Base-by-base conservation (phyloP, 495 filamentous ascomycete genomes). In the Podospora comata region DNA sequence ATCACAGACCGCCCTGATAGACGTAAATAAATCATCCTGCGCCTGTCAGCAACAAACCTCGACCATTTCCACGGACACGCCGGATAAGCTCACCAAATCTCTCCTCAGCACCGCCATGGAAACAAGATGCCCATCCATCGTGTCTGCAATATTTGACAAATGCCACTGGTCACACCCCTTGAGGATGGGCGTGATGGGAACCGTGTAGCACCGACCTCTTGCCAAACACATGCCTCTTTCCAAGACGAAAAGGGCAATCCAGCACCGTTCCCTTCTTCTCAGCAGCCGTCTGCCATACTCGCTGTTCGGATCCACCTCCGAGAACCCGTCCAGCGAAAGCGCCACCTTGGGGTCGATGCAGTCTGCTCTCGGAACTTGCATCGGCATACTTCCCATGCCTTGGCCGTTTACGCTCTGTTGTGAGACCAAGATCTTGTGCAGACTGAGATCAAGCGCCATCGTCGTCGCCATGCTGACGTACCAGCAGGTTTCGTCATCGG, bases 211-310 rank as follows among this genome's bases (percentile, higher is more conserved):
- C 76, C 89, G 81, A 28, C 89, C 89, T 61, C 89, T 84, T 0
- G 89, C 89, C 54, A 92, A 76, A 66, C 89, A 91, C 67, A 91
- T 88, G 26, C 30, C 70, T 75, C 89, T 80, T 67, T 92, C 89
- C n/a, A 92, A 83, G 16, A 91, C 88, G 73, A 89, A 92, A 16
- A 92, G 76, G 1, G 89, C 85, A 66, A 92, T 83, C 88, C 89
- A 92, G 16, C 86, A 84, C 66, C 89, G 82, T 75, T 92, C 89
- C 54, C 89, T 81, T 67, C 88, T 78, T 69, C 89, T 84, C 9
- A 91, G 71, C 15, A 92, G 72, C 64, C 87, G 80, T 64, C 82
- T 78, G 13, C 89, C 89, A 71, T 80, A 82, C 66, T 86, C 82
- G 1, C 86, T 90, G 1, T 44, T 71, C n/a, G 87, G 82, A 64